These are phyloP conservation scores for Musa beccarii DNA, from an alignment of 176 grass and related monocot species.

Conservation along the genomic window DNA sequence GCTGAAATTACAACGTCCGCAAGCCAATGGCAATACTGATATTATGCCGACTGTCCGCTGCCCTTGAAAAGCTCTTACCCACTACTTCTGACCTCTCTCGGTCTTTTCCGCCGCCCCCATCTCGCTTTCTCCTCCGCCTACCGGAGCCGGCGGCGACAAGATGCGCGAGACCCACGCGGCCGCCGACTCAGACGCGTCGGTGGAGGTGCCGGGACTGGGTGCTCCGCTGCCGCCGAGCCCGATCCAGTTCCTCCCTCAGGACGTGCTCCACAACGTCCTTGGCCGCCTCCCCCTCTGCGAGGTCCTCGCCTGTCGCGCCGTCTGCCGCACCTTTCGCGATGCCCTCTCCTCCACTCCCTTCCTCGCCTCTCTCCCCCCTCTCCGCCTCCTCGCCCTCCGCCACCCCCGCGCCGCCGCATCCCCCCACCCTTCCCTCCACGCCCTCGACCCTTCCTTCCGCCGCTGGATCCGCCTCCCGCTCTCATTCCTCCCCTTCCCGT, in stretches of 20 bases:
- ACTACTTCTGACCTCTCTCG: too few species aligned
- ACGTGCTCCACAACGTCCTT: conserved; percentile 77
- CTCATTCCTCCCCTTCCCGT: conserved; percentile 70
- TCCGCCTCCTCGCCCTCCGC: conserved; percentile 59
- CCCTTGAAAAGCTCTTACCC: too few species aligned
- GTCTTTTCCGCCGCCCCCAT: too few species aligned
- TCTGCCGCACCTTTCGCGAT: conserved; percentile 53
- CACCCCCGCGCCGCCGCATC: conserved; percentile 42
- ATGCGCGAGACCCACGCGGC: not conserved
- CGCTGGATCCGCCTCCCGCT: conserved; percentile 80
- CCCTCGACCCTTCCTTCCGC: conserved; percentile 63
- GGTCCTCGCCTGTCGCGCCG: conserved; percentile 57
- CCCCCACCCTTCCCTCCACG: conserved; percentile 41
- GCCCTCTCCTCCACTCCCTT: conserved; percentile 30
- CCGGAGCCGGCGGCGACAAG: too few species aligned
- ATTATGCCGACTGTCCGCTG: too few species aligned
- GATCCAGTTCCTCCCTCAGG: conserved; percentile 67
- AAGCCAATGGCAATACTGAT: too few species aligned
- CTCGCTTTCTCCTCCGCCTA: too few species aligned
- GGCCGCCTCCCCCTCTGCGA: conserved; percentile 66
- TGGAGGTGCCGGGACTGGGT: not conserved
- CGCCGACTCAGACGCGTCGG: not conserved
- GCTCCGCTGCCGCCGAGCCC: conserved; percentile 18
- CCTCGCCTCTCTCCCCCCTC: conserved; percentile 33
- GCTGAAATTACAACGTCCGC: too few species aligned